Conservation (phyloP, 768 basidiomycete genomes). For the Suillus bovinus region DNA sequence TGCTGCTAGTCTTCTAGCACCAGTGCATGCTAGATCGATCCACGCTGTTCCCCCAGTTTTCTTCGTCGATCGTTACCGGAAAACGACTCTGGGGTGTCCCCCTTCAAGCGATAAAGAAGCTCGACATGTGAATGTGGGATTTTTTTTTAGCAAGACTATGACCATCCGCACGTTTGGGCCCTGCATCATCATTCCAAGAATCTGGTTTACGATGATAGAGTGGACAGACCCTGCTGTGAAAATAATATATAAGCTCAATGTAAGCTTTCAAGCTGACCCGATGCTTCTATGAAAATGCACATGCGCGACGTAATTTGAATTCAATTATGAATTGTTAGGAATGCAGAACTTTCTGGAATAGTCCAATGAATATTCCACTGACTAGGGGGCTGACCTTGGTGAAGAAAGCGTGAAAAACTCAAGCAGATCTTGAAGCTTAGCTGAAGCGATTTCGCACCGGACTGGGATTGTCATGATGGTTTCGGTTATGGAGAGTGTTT, state of each 20-base stretch:
- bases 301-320: neutral
- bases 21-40: neutral
- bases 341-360: neutral
- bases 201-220: neutral
- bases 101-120: neutral
- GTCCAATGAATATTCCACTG: neutral
- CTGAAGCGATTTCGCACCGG: neutral
- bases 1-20: constrained; percentile 1
- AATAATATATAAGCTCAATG: neutral
- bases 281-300: constrained; percentile 2
- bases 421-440: neutral
- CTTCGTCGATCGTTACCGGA: neutral
- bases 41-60: constrained; percentile 1
- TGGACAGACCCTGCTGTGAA: constrained; percentile 7
- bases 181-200: constrained; percentile 2
- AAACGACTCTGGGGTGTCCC: neutral
- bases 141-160: neutral
- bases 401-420: neutral
- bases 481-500: neutral
- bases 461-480: neutral
- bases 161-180: neutral
- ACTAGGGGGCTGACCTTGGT: neutral
- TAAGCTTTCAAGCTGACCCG: neutral
- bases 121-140: neutral
- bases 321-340: neutral